Percentiles rank a stretch among this genome's conserved stretches.
These are phyloP conservation scores for Suillus bovinus DNA, from an alignment of 768 basidiomycete genomes.

Conservation along the genomic window DNA sequence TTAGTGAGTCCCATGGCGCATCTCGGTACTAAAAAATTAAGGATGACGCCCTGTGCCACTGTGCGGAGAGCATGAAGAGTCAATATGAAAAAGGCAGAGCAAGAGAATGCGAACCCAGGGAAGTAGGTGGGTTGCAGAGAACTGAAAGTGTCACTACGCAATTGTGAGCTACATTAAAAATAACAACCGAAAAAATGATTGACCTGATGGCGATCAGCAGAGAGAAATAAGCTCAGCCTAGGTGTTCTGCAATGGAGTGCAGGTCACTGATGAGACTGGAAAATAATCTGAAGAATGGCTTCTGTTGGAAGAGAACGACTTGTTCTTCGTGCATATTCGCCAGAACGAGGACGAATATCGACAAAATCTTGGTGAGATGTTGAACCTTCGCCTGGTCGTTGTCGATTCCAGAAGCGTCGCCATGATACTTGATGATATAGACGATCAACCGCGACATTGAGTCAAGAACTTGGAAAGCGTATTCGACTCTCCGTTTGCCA, in stretches of 20 bases:
- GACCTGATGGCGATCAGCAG: slow-evolving; percentile 87
- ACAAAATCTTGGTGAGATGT: slow-evolving; percentile 95
- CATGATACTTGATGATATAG: slow-evolving; percentile 99
- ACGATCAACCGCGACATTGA: slow-evolving; percentile 93
- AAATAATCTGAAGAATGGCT: slow-evolving; percentile 98
- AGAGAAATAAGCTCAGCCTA: slow-evolving; percentile 90
- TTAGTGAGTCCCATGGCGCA: slow-evolving; percentile 41
- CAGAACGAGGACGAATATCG: slow-evolving; percentile 94
- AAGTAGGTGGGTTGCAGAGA: slow-evolving; percentile 96
- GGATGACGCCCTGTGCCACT: slow-evolving; percentile 38
- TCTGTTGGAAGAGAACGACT: slow-evolving; percentile 88
- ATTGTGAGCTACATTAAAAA: slow-evolving; percentile 7
- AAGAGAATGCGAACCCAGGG: slow-evolving; percentile 98
- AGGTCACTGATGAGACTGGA: slow-evolving; percentile 94
- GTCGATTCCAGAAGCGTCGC: slow-evolving; percentile 89
- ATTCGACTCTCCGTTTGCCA: slow-evolving; percentile 66
- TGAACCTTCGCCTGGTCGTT: slow-evolving; percentile 95
- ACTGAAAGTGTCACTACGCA: slow-evolving; percentile 84
- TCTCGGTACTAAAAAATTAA: slow-evolving; percentile 41
- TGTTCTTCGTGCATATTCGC: slow-evolving; percentile 96
- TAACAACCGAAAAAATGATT: slow-evolving; percentile 15
- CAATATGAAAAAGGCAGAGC: slow-evolving; percentile 96
- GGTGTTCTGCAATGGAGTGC: slow-evolving; percentile 77
- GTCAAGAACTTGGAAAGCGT: slow-evolving; percentile 90
- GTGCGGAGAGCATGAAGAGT: slow-evolving; percentile 63